These are phyloP conservation scores for Clitocybe nebularis DNA, from an alignment of 1,284 basidiomycete genomes.

Conservation along the genomic window DNA sequence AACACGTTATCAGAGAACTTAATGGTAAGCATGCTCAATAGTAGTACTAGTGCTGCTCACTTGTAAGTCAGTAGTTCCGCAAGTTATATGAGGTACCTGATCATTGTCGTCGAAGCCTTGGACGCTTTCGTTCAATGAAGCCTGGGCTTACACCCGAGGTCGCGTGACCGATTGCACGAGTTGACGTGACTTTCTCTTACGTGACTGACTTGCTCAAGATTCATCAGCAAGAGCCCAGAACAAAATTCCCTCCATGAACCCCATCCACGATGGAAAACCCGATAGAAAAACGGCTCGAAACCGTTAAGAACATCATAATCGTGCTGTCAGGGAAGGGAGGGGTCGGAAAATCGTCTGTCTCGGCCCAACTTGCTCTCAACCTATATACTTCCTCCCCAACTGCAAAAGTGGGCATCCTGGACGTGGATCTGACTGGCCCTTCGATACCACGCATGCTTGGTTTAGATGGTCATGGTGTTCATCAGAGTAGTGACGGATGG, in stretches of 20 bases:
- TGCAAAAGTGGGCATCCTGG: constrained; percentile 84
- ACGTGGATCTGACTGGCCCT: constrained; percentile 95
- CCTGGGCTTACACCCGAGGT: too few relatives aligned
- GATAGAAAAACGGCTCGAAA: constrained; percentile 52
- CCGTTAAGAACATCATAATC: constrained; percentile 86
- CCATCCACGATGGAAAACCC: constrained; percentile 31
- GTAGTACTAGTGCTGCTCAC: too few relatives aligned
- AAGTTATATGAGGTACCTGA: too few relatives aligned
- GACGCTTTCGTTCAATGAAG: too few relatives aligned
- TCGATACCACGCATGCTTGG: constrained; percentile 98
- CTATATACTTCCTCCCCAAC: constrained; percentile 67
- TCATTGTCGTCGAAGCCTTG: too few relatives aligned
- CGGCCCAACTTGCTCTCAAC: constrained; percentile 89
- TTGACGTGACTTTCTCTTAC: too few relatives aligned
- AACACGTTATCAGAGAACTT: too few relatives aligned
- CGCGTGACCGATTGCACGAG: too few relatives aligned
- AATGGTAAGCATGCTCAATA: too few relatives aligned
- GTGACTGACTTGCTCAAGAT: too few relatives aligned
- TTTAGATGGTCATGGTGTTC: constrained; percentile 80
- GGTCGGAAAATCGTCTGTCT: constrained; percentile 96
- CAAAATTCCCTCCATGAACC: background rate
- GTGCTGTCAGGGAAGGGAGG: constrained; percentile 97
- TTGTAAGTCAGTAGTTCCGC: too few relatives aligned
- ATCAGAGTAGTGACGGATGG: constrained; percentile 96
- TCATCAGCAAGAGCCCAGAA: background rate